phyloP scores from a whole-genome alignment of 1,284 basidiomycete species.

The Acaromyces ingoldii region DNA sequence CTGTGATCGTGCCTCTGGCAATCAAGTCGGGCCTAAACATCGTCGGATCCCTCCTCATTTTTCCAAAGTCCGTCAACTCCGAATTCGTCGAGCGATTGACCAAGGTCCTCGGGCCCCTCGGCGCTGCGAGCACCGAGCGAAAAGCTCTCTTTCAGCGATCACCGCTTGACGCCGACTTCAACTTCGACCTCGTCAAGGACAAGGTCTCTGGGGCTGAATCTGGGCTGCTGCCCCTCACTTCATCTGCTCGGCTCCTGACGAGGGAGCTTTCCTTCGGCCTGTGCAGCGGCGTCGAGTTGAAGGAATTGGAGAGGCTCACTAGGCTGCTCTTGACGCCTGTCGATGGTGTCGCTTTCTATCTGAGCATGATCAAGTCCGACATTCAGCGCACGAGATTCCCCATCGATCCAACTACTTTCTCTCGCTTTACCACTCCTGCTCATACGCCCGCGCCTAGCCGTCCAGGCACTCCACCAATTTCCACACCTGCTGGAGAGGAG shows the following conservation, averaged over 20 bases:
- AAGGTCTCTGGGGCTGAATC: conserved; percentile 59
- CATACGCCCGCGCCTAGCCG: conserved; percentile 5
- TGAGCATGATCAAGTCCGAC: conserved; percentile 32
- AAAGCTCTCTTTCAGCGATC: conserved; percentile 55
- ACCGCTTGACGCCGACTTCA: conserved; percentile 57
- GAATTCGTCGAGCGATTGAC: conserved; percentile 61
- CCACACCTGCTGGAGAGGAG: too few species aligned
- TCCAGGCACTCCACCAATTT: conserved; percentile 20
- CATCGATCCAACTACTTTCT: conserved; percentile 10
- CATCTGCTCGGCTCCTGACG: conserved; percentile 59
- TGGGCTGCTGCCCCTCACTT: conserved; percentile 59
- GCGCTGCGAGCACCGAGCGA: conserved; percentile 57
- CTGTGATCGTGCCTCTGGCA: conserved; percentile 61
- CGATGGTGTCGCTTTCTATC: conserved; percentile 64
- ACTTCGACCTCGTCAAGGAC: conserved; percentile 24
- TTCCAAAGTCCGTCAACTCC: conserved; percentile 65
- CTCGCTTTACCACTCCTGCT: not conserved
- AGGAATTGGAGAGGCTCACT: conserved; percentile 55
- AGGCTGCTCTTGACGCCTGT: conserved; percentile 55
- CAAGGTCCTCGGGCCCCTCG: conserved; percentile 59
- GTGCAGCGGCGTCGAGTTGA: conserved; percentile 62
- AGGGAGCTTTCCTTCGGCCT: conserved; percentile 65
- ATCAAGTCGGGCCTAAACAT: conserved; percentile 64
- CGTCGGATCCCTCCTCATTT: conserved; percentile 59
- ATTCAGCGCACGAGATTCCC: conserved; percentile 25